Percentiles rank a stretch among this genome's conserved stretches.
Evolutionary conservation across 495 filamentous ascomycete species (phyloP).

Genomic region (Penicillium subrubescens): DNA sequence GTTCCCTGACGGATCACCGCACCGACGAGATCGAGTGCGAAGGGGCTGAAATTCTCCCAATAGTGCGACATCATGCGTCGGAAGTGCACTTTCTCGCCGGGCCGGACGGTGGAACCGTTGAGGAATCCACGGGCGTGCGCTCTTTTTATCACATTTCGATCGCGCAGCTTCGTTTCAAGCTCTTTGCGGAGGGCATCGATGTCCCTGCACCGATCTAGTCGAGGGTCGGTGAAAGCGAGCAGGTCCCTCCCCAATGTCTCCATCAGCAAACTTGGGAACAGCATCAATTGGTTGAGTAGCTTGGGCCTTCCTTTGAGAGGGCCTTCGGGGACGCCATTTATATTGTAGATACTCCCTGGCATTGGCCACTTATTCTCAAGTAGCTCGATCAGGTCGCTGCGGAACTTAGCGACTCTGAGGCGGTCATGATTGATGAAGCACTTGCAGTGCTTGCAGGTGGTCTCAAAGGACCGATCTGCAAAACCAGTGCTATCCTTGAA

Average conservation of each 20-base stretch:
- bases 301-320: not conserved
- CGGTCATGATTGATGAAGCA: conserved; percentile 52
- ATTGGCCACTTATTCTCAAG: conserved; percentile 50
- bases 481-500: conserved; percentile 49
- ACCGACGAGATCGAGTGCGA: conserved; percentile 72
- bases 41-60: conserved; percentile 72
- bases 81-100: conserved; percentile 49
- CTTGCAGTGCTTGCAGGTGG: conserved; percentile 45
- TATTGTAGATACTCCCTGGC: conserved; percentile 61
- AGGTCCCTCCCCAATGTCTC: conserved; percentile 42
- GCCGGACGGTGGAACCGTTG: not conserved
- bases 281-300: conserved; percentile 23
- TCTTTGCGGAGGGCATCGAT: conserved; percentile 17
- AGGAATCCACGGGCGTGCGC: not conserved
- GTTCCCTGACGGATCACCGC: conserved; percentile 78
- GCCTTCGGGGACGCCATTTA: conserved; percentile 35
- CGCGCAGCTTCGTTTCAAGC: conserved; percentile 17
- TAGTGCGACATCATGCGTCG: conserved; percentile 80
- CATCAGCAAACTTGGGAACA: conserved; percentile 62
- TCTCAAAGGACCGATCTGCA: conserved; percentile 59
- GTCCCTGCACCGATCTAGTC: conserved; percentile 21
- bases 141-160: conserved; percentile 13
- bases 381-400: conserved; percentile 50
- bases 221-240: conserved; percentile 34
- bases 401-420: conserved; percentile 57